Evolutionary conservation across 1,139 yeast species (phyloP).

Genomic region (Debaryomycetaceae sp.): DNA sequence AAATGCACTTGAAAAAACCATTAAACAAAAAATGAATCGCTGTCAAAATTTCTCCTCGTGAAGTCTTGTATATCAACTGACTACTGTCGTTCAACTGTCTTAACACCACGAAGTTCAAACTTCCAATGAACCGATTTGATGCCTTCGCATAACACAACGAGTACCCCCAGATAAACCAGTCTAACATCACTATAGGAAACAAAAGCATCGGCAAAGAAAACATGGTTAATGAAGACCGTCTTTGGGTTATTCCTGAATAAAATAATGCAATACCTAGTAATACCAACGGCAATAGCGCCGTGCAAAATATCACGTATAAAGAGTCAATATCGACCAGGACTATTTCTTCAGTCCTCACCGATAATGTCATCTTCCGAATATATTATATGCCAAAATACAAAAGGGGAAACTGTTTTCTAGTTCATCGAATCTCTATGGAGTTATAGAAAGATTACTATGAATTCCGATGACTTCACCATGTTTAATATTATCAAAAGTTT

Average conservation of each 20-base stretch:
- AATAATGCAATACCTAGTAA: conserved; percentile 48
- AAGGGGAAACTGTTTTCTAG: no score
- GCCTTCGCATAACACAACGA: conserved; percentile 48
- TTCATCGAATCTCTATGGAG: not conserved
- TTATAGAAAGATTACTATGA: no score
- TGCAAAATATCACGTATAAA: conserved; percentile 37
- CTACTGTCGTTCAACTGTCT: conserved; percentile 27
- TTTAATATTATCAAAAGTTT: no score
- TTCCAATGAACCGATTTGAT: conserved; percentile 45
- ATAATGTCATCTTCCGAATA: conserved; percentile 6
- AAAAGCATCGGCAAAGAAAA: conserved; percentile 47
- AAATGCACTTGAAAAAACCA: conserved; percentile 49
- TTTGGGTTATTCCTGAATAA: conserved; percentile 57
- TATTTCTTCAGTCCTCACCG: conserved; percentile 3
- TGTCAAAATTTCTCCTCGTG: conserved; percentile 40
- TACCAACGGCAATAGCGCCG: conserved; percentile 30
- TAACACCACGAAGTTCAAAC: conserved; percentile 41
- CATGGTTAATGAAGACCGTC: conserved; percentile 55
- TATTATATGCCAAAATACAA: not conserved
- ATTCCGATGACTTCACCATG: no score
- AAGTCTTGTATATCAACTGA: conserved; percentile 23
- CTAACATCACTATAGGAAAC: conserved; percentile 41
- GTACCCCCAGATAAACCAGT: conserved; percentile 61
- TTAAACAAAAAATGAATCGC: conserved; percentile 47
- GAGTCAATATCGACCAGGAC: conserved; percentile 28